Conservation (phyloP, 768 basidiomycete species). For the Phaffia tasmanica region DNA sequence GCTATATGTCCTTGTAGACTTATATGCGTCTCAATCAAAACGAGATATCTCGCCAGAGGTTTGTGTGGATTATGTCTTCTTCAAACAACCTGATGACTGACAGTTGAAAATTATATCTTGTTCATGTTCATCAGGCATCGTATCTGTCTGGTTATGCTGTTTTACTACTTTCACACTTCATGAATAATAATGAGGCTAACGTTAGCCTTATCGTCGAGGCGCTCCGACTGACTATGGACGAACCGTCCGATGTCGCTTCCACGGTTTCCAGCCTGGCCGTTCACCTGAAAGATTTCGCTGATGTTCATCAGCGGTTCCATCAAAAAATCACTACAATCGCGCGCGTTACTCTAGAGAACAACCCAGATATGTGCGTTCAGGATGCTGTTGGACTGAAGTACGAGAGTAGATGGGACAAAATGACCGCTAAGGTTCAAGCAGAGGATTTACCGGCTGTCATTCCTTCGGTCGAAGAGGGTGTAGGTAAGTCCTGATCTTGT, state of each 20-base stretch:
- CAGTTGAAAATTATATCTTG: not conserved
- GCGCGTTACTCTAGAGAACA: no score
- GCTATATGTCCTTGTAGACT: conserved; percentile 5
- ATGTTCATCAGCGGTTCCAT: conserved; percentile 24
- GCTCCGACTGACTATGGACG: not conserved
- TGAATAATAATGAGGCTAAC: conserved; percentile 9
- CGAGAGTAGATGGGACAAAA: no score
- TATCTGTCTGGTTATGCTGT: conserved; percentile 23
- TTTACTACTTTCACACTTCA: conserved; percentile 19
- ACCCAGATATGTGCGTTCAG: no score
- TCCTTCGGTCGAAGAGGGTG: no score
- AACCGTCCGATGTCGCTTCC: not conserved
- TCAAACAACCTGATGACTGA: not conserved
- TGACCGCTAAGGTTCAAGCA: no score
- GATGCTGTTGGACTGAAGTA: no score
- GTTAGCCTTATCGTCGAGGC: conserved; percentile 18
- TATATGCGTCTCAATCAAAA: conserved; percentile 5
- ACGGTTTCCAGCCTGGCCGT: not conserved
- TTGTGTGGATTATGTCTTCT: not conserved
- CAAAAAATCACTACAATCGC: conserved; percentile 9
- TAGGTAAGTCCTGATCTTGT: no score
- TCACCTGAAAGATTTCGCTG: conserved; percentile 15
- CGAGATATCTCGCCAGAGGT: conserved; percentile 9
- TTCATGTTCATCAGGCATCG: conserved; percentile 4
- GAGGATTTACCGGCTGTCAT: no score